These are phyloP conservation scores for Dactylellina cionopaga DNA, from an alignment of 2,329 filamentous ascomycete genomes.

Conservation along the genomic window DNA sequence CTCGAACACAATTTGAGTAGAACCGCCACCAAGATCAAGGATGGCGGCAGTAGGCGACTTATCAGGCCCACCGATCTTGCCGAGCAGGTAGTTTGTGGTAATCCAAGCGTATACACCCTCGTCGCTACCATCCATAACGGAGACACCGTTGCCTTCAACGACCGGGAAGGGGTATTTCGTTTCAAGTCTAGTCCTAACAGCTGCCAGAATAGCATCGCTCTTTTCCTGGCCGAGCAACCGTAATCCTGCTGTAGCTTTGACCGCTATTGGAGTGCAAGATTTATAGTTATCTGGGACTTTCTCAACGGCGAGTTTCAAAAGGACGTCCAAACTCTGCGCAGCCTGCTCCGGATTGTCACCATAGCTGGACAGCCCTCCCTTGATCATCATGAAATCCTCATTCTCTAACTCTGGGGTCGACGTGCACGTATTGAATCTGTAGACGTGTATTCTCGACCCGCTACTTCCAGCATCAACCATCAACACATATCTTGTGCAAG, in stretches of 20 bases:
- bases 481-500: conserved; percentile 74
- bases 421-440: conserved; percentile 99
- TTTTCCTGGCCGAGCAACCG: conserved; percentile 83
- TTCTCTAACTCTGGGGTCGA: conserved; percentile 91
- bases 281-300: conserved; percentile 88
- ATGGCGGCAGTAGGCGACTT: conserved; percentile 90
- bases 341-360: conserved; percentile 85
- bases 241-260: conserved; percentile 95
- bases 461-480: conserved; percentile 99
- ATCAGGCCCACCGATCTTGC: conserved; percentile 94
- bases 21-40: conserved; percentile 95
- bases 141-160: conserved; percentile 86
- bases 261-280: conserved; percentile 91
- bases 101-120: conserved; percentile 86
- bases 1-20: conserved; percentile 98
- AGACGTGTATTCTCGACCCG: conserved; percentile 96
- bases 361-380: conserved; percentile 87
- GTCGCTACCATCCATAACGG: conserved; percentile 96
- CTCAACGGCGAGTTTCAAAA: conserved; percentile 86
- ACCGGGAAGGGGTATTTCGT: conserved; percentile 93
- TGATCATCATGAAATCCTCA: conserved; percentile 93
- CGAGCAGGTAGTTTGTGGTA: conserved; percentile 96
- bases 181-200: conserved; percentile 85
- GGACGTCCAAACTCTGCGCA: conserved; percentile 85
- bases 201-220: conserved; percentile 83